A percentile compares a stretch with the other conserved stretches of the same genome.
phyloP scores from a whole-genome alignment of 2,329 filamentous ascomycete genomes.

The Beauveria scarabaeidicola region DNA sequence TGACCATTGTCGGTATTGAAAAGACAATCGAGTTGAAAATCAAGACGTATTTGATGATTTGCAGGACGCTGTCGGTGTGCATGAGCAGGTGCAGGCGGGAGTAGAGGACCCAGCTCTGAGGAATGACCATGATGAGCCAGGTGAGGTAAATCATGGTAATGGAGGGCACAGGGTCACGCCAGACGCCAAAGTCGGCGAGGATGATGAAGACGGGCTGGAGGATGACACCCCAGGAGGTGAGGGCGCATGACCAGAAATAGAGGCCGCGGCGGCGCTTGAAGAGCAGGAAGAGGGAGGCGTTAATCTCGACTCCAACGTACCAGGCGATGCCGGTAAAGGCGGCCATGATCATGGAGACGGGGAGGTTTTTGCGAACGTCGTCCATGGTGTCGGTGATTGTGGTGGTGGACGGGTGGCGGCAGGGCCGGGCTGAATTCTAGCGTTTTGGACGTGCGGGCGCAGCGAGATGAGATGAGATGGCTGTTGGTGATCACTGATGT shows the following conservation, averaged over 20 bases:
- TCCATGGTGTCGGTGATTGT: slow-evolving; percentile 8
- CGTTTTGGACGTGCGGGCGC: not conserved
- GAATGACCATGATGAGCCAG: slow-evolving; percentile 42
- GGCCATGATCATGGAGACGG: slow-evolving; percentile 26
- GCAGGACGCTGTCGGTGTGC: slow-evolving; percentile 37
- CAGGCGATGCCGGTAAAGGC: slow-evolving; percentile 28
- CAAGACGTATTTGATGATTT: slow-evolving; percentile 46
- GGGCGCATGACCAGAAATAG: slow-evolving; percentile 27
- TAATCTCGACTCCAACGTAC: slow-evolving; percentile 23
- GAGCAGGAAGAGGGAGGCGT: slow-evolving; percentile 21
- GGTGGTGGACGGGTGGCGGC: not conserved
- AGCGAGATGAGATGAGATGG: not conserved
- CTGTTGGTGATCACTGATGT: too few relatives aligned
- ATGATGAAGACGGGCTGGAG: slow-evolving; percentile 34
- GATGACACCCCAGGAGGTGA: slow-evolving; percentile 21
- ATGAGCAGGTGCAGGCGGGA: slow-evolving; percentile 52
- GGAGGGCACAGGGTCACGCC: slow-evolving; percentile 12
- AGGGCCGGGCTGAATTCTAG: not conserved
- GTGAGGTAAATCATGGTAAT: slow-evolving; percentile 16
- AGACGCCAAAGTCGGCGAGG: slow-evolving; percentile 26
- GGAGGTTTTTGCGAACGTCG: slow-evolving; percentile 15
- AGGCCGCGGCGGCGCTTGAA: slow-evolving; percentile 22
- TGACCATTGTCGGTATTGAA: slow-evolving; percentile 44
- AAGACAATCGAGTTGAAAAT: slow-evolving; percentile 43
- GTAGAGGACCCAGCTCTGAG: slow-evolving; percentile 51